Base-by-base conservation (phyloP, 2,329 filamentous ascomycete species). In the Colletotrichum sojae region DNA sequence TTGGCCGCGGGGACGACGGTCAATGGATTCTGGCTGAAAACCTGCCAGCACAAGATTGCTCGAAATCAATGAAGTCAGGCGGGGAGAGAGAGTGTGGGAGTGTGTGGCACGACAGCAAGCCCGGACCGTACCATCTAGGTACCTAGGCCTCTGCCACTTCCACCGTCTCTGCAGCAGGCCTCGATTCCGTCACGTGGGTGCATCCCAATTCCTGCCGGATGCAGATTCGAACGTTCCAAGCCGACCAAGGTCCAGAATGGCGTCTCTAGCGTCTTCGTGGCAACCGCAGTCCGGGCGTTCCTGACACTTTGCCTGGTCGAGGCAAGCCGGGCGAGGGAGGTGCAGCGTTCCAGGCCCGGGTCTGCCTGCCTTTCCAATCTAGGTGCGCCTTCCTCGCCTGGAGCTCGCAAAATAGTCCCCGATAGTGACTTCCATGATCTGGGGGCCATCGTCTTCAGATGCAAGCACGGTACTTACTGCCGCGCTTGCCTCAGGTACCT, bases 191-290 rank as follows among this genome's bases (percentile, higher is more conserved):
- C 66, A 65, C 66, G 54, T 68, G 66, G 43, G 27, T 55, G 45
- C 55, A 60, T 52, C 6, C 31, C 55, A 52, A 57, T 20, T 49
- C 22, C 25, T 49, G 31, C 66, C 49, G 55, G 36, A 61, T 69
- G 62, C 66, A 69, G 43, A 36, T 31, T 59, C 40, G 49, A 66
- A 69, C 53, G 36, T 60, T 66, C 55, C 49, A 43, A 61, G 40
- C 51, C 36, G n/a, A n/a, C 40, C 20, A 12, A 61, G 8, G 9
- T n/a, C n/a, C 31, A 16, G 31, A 53, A 45, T 18, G n/a, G 48
- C 36, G 39, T 20, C 58, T 53, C 49, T 53, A 51, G 57, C 57
- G 46, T n/a, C 46, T 51, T 12, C 15, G 54, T 18, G 49, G 39
- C 48, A 31, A 45, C 36, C 18, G 16, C 16, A 4, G 31, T n/a